A percentile compares a stretch with the other conserved stretches of the same genome.
These are phyloP conservation scores for Cordyceps farinosa DNA, from an alignment of 2,329 filamentous ascomycete genomes.

Conservation along the genomic window DNA sequence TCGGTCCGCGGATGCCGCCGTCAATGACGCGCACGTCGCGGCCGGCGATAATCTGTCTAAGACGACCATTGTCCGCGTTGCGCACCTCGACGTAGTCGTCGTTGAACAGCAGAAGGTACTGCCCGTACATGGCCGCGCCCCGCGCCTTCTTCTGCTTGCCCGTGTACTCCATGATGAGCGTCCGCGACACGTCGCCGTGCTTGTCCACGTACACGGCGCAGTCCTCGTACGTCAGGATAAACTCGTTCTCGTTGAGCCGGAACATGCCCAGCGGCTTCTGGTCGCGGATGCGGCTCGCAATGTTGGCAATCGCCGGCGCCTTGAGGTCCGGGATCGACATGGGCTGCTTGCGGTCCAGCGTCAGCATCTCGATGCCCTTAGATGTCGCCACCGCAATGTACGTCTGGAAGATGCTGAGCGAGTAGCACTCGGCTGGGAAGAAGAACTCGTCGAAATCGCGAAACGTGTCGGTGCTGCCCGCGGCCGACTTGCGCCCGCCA, in stretches of 20 bases:
- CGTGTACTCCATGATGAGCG: conserved; percentile 98
- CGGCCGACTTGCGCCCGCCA: conserved; percentile 53
- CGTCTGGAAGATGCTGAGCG: conserved; percentile 92
- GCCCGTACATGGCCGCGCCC: conserved; percentile 82
- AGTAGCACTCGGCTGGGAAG: conserved; percentile 90
- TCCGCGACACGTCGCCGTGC: conserved; percentile 89
- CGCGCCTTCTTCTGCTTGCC: conserved; percentile 76
- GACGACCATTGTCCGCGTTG: conserved; percentile 89
- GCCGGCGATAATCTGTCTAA: conserved; percentile 92
- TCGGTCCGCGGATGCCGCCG: conserved; percentile 67
- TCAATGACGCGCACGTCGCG: conserved; percentile 87
- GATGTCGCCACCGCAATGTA: conserved; percentile 88
- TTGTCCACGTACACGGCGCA: conserved; percentile 98
- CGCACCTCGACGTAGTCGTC: conserved; percentile 95
- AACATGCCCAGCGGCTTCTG: conserved; percentile 95
- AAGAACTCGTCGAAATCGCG: conserved; percentile 99
- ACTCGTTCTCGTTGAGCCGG: conserved; percentile 85
- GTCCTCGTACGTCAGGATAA: conserved; percentile 89
- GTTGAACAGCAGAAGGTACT: conserved; percentile 90
- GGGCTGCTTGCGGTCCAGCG: conserved; percentile 92
- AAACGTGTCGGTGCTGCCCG: conserved; percentile 87
- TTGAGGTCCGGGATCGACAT: conserved; percentile 90
- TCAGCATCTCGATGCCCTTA: conserved; percentile 92
- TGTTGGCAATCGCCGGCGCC: conserved; percentile 73
- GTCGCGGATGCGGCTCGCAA: conserved; percentile 76